Evolutionary conservation across 148 eudicot species (phyloP).

Genomic region (Chenopodium formosanum): DNA sequence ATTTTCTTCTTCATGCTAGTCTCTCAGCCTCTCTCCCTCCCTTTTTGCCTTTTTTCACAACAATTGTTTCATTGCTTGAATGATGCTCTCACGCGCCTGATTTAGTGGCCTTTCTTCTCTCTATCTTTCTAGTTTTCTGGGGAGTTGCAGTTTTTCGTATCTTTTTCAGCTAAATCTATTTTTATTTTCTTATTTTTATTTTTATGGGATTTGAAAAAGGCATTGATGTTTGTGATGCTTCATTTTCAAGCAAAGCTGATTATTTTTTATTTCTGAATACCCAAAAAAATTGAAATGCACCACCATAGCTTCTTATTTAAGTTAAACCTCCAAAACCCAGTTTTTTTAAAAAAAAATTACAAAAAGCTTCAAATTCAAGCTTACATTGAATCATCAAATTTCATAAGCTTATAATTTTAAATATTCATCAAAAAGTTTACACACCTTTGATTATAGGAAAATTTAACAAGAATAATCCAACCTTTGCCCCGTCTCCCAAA

Average conservation of each 20-base stretch:
- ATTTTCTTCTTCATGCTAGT: too few relatives aligned
- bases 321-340: not conserved
- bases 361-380: conserved; percentile 16
- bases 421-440: too few relatives aligned
- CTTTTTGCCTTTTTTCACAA: not conserved
- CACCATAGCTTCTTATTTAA: not conserved
- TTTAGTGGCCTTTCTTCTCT: conserved; percentile 9
- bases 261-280: not conserved
- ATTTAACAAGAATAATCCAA: too few relatives aligned
- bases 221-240: conserved; percentile 32
- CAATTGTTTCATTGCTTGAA: conserved; percentile 1
- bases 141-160: not conserved
- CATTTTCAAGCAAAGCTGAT: conserved; percentile 29
- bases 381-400: not conserved
- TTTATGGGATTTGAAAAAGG: conserved; percentile 20
- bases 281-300: not conserved
- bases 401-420: not conserved
- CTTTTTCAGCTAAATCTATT: not conserved
- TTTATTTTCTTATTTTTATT: not conserved
- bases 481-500: too few relatives aligned
- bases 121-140: not conserved
- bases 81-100: conserved; percentile 14
- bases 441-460: too few relatives aligned
- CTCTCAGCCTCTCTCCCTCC: not conserved
- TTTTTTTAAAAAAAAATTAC: not conserved